Evolutionary conservation across 306 rosid species (phyloP).

Genomic region (Quercus mongolica): DNA sequence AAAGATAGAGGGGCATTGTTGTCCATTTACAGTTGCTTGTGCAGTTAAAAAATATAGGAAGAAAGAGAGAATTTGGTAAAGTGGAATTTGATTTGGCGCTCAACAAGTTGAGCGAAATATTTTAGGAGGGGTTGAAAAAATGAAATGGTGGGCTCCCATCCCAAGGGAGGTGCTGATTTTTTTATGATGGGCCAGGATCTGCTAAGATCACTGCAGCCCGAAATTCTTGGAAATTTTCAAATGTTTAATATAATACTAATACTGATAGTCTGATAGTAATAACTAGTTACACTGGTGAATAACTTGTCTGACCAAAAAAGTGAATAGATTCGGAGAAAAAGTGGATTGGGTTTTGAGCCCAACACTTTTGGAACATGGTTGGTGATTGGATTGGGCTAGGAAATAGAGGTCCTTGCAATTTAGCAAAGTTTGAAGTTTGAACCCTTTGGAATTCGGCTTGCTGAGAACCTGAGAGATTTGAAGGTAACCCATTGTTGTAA

Average conservation of each 20-base stretch:
- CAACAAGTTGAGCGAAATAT: constrained; percentile 19
- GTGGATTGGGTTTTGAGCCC: constrained; percentile 11
- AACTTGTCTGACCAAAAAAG: too few relatives aligned
- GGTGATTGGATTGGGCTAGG: constrained; percentile 44
- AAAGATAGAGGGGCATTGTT: background rate
- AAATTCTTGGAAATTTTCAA: too few relatives aligned
- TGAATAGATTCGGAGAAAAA: too few relatives aligned
- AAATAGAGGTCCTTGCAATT: constrained; percentile 47
- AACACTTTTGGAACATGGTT: constrained; percentile 45
- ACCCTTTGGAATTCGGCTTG: constrained; percentile 38
- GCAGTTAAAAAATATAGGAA: background rate
- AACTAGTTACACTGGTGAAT: too few relatives aligned
- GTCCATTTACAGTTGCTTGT: background rate
- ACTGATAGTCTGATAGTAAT: too few relatives aligned
- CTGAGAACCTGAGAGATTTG: constrained; percentile 26
- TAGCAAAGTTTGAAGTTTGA: constrained; percentile 29
- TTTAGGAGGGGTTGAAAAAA: background rate
- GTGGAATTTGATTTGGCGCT: constrained; percentile 32
- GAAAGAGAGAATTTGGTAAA: background rate
- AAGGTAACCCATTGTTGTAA: constrained; percentile 50
- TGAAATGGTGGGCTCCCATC: background rate
- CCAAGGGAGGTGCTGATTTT: background rate
- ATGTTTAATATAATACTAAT: too few relatives aligned
- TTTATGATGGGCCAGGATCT: constrained; percentile 1
- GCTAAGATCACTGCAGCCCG: too few relatives aligned